These are phyloP conservation scores for Leccinum pallidistipes DNA, from an alignment of 1,284 basidiomycete genomes.

Conservation along the genomic window DNA sequence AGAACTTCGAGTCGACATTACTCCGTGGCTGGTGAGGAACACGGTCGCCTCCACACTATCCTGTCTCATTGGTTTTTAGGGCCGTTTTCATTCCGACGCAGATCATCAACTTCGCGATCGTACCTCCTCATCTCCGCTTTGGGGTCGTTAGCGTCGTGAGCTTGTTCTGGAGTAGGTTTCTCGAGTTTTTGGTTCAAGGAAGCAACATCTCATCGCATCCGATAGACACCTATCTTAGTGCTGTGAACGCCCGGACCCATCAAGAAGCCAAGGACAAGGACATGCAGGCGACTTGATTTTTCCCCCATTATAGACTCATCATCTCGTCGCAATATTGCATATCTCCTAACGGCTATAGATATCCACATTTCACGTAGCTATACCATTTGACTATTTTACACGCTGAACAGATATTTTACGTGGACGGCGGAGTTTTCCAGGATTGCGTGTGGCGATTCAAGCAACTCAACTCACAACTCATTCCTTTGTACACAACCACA, in stretches of 20 bases:
- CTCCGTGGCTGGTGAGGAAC: conserved; percentile 66
- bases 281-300: background rate
- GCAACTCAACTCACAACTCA: too few relatives aligned
- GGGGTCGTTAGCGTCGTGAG: conserved; percentile 76
- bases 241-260: conserved; percentile 37
- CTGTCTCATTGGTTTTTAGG: conserved; percentile 39
- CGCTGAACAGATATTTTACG: background rate
- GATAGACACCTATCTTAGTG: conserved; percentile 50
- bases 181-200: conserved; percentile 6
- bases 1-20: conserved; percentile 71
- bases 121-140: conserved; percentile 81
- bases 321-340: background rate
- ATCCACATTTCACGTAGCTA: conserved; percentile 14
- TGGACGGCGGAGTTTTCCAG: background rate
- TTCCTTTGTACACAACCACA: background rate
- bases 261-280: conserved; percentile 1
- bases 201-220: background rate
- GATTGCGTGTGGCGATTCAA: background rate
- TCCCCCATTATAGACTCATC: background rate
- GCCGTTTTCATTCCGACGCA: conserved; percentile 80
- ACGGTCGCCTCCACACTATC: background rate
- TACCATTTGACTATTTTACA: conserved; percentile 7
- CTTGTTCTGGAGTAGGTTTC: conserved; percentile 81
- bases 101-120: conserved; percentile 76
- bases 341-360: conserved; percentile 19